These are phyloP conservation scores for Aspergillus baeticus DNA, from an alignment of 495 filamentous ascomycete genomes.

Conservation along the genomic window DNA sequence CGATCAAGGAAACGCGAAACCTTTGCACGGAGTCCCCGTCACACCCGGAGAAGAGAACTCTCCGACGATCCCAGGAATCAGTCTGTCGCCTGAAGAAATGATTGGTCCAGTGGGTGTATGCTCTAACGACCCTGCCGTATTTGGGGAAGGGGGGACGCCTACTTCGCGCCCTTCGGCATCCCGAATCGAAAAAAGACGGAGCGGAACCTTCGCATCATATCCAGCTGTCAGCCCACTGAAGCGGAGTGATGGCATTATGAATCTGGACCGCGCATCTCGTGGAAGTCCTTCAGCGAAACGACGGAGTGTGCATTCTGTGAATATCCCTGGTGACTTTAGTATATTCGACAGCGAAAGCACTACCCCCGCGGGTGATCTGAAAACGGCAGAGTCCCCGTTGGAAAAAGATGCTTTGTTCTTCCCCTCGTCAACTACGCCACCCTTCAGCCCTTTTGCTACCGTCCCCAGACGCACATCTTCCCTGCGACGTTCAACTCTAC, in stretches of 20 bases:
- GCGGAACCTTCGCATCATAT: slow-evolving; percentile 45
- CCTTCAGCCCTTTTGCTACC: slow-evolving; percentile 40
- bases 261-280: slow-evolving; percentile 70
- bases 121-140: slow-evolving; percentile 41
- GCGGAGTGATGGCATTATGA: slow-evolving; percentile 87
- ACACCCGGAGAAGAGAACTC: slow-evolving; percentile 58
- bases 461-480: slow-evolving; percentile 61
- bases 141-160: slow-evolving; percentile 41
- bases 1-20: slow-evolving; percentile 67
- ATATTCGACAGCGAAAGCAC: slow-evolving; percentile 59
- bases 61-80: slow-evolving; percentile 29
- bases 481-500: slow-evolving; percentile 80
- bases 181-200: slow-evolving; percentile 47
- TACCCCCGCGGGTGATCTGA: slow-evolving; percentile 19
- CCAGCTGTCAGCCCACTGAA: slow-evolving; percentile 84
- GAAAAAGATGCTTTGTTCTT: slow-evolving; percentile 27
- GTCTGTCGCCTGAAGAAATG: slow-evolving; percentile 39
- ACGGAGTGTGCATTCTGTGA: slow-evolving; percentile 72
- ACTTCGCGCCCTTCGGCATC: slow-evolving; percentile 46
- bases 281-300: slow-evolving; percentile 86
- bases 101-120: slow-evolving; percentile 37
- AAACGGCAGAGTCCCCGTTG: slow-evolving; percentile 24
- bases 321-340: slow-evolving; percentile 60
- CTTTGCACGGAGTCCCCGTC: slow-evolving; percentile 35
- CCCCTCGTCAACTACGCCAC: slow-evolving; percentile 28